These are phyloP conservation scores for Astragalus glycyphyllos DNA, from an alignment of 306 rosid species.

Conservation along the genomic window DNA sequence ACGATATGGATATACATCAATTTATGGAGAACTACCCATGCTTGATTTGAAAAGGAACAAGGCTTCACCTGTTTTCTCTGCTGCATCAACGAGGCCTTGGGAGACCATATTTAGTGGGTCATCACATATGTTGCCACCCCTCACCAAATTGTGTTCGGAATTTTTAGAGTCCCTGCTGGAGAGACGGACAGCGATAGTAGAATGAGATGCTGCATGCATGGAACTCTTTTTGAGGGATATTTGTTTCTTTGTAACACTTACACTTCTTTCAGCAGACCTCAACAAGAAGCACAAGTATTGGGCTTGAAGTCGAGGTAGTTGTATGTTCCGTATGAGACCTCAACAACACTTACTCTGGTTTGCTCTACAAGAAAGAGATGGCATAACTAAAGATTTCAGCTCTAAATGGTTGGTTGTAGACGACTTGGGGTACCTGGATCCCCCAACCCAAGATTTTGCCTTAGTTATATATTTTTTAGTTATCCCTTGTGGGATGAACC, in stretches of 20 bases:
- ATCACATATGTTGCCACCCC: conserved; percentile 81
- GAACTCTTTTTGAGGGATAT: conserved; percentile 14
- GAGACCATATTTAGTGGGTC: conserved; percentile 82
- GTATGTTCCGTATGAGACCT: conserved; percentile 12
- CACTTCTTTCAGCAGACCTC: conserved; percentile 26
- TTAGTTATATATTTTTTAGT: conserved; percentile 34
- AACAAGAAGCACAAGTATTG: conserved; percentile 17
- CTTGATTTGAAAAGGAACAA: conserved; percentile 58
- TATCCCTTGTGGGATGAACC: conserved; percentile 23
- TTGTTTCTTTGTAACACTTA: conserved; percentile 25
- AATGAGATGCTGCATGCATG: conserved; percentile 46
- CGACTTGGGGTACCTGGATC: conserved; percentile 13
- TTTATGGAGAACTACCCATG: conserved; percentile 77
- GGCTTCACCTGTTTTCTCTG: conserved; percentile 47
- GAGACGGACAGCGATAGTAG: conserved; percentile 55
- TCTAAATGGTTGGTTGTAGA: conserved; percentile 27
- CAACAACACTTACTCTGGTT: too few relatives aligned
- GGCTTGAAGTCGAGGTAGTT: conserved; percentile 29
- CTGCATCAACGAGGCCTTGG: conserved; percentile 86
- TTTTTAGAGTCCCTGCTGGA: conserved; percentile 80
- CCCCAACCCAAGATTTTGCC: not conserved
- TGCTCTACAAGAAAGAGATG: conserved; percentile 23
- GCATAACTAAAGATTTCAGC: conserved; percentile 35
- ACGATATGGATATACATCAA: conserved; percentile 68
- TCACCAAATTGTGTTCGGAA: conserved; percentile 77